A percentile compares a stretch with the other conserved stretches of the same genome.
phyloP scores from a whole-genome alignment of 768 basidiomycete species.

The Kwoniella sp. region DNA sequence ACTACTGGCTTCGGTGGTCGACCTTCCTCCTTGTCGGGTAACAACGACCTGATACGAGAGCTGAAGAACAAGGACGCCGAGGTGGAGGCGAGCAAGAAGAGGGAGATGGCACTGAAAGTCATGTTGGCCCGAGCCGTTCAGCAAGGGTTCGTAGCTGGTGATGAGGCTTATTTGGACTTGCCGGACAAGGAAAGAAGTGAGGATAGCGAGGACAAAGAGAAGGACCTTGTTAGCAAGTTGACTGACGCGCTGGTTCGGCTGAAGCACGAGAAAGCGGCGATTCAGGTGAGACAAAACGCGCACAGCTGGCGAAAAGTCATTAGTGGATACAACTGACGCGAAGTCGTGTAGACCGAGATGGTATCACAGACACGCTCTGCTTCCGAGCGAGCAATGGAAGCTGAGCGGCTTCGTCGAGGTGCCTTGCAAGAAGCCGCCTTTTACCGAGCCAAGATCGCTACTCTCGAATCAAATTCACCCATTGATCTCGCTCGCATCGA shows the following conservation, averaged over 20 bases:
- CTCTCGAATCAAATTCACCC: slow-evolving; percentile 72
- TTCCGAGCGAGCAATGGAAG: slow-evolving; percentile 75
- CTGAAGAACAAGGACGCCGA: slow-evolving; percentile 80
- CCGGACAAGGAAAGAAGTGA: slow-evolving; percentile 59
- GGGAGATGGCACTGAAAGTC: slow-evolving; percentile 82
- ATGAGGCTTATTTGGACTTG: slow-evolving; percentile 59
- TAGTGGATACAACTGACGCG: slow-evolving; percentile 60
- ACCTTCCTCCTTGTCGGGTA: slow-evolving; percentile 36
- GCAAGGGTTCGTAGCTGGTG: slow-evolving; percentile 70
- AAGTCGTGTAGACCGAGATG: slow-evolving; percentile 39
- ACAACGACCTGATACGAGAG: slow-evolving; percentile 73
- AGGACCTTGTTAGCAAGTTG: slow-evolving; percentile 58
- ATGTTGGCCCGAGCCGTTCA: slow-evolving; percentile 73
- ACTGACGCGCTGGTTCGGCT: slow-evolving; percentile 75
- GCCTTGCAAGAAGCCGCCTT: slow-evolving; percentile 93
- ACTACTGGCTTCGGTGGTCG: slow-evolving; percentile 34
- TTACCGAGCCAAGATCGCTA: slow-evolving; percentile 90
- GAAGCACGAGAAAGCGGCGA: slow-evolving; percentile 57
- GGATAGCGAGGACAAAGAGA: slow-evolving; percentile 58
- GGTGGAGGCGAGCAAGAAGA: slow-evolving; percentile 71
- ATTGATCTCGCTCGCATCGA: slow-evolving; percentile 71
- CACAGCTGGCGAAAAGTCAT: neutral
- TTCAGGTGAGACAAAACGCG: slow-evolving; percentile 29
- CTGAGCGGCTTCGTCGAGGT: slow-evolving; percentile 71
- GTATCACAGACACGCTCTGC: slow-evolving; percentile 73